A percentile compares a stretch with the other conserved stretches of the same genome.
Conservation (phyloP, 805 yeast genomes). For the Clavispora carvajalis region DNA sequence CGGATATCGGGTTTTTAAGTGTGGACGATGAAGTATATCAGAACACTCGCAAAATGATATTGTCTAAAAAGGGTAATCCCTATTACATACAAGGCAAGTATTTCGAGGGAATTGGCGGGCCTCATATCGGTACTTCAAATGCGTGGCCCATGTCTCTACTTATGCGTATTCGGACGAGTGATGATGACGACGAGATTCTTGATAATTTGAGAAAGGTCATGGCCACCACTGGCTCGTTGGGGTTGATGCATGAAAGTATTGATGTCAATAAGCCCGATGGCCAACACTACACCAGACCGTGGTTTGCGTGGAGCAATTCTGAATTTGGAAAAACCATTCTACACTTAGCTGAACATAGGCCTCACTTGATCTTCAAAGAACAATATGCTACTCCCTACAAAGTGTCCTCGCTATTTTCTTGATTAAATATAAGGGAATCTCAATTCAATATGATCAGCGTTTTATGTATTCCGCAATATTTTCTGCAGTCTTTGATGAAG, state of each 20-base stretch:
- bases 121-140: slow-evolving; percentile 72
- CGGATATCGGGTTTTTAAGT: slow-evolving; percentile 65
- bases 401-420: slow-evolving; percentile 19
- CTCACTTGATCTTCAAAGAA: slow-evolving; percentile 59
- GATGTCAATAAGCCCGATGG: slow-evolving; percentile 52
- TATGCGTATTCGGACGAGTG: slow-evolving; percentile 67
- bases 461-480: slow-evolving; percentile 63
- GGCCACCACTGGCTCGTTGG: slow-evolving; percentile 64
- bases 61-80: slow-evolving; percentile 69
- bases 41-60: slow-evolving; percentile 73
- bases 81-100: slow-evolving; percentile 58
- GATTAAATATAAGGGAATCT: background rate
- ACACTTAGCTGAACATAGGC: slow-evolving; percentile 67
- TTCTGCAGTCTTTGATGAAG: slow-evolving; percentile 65
- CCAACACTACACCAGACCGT: slow-evolving; percentile 62
- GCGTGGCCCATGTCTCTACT: slow-evolving; percentile 94
- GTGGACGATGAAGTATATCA: slow-evolving; percentile 56
- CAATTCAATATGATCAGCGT: background rate
- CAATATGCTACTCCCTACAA: slow-evolving; percentile 28
- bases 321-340: slow-evolving; percentile 87
- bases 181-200: slow-evolving; percentile 64
- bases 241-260: slow-evolving; percentile 80
- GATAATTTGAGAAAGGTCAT: slow-evolving; percentile 46
- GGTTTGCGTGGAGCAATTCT: slow-evolving; percentile 95
- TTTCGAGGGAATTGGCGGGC: slow-evolving; percentile 85